These are phyloP conservation scores for Boletus speciosus DNA, from an alignment of 768 basidiomycete genomes.

Conservation along the genomic window DNA sequence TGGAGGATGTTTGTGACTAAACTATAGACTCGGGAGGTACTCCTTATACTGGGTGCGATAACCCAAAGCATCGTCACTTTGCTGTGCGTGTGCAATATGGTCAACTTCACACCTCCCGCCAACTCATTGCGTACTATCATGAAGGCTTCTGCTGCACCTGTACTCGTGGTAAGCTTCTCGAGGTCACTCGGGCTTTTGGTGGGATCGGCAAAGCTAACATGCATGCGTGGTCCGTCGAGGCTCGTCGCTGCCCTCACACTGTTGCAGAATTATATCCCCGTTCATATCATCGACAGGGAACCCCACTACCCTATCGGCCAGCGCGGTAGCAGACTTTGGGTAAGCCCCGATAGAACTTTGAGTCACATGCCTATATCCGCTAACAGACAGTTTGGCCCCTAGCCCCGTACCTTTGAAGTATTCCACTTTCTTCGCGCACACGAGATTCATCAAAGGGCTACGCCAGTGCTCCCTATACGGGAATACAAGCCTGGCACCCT, in stretches of 20 bases:
- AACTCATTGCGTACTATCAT: not conserved
- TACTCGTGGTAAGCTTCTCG: conserved; percentile 19
- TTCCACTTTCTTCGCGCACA: conserved; percentile 39
- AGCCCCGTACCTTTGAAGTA: conserved; percentile 41
- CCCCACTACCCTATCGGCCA: conserved; percentile 34
- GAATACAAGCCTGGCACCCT: conserved; percentile 32
- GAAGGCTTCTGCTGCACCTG: conserved; percentile 9
- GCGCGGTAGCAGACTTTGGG: conserved; percentile 40
- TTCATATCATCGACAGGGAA: conserved; percentile 53
- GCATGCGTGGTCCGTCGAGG: conserved; percentile 24
- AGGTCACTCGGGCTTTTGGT: not conserved
- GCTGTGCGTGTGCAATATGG: too few relatives aligned
- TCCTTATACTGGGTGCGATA: not conserved
- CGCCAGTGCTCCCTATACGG: conserved; percentile 25
- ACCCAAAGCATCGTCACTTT: not conserved
- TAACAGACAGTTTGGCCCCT: not conserved
- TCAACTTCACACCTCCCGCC: not conserved
- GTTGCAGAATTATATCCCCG: conserved; percentile 42
- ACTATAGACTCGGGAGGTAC: not conserved
- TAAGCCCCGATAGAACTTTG: conserved; percentile 8
- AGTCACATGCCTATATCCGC: not conserved
- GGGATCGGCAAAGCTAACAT: not conserved
- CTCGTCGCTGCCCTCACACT: conserved; percentile 32
- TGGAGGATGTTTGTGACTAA: not conserved
- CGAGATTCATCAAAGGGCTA: conserved; percentile 34